Conservation (phyloP, 2,329 filamentous ascomycete genomes). For the Ceratocystiopsis sp. region DNA sequence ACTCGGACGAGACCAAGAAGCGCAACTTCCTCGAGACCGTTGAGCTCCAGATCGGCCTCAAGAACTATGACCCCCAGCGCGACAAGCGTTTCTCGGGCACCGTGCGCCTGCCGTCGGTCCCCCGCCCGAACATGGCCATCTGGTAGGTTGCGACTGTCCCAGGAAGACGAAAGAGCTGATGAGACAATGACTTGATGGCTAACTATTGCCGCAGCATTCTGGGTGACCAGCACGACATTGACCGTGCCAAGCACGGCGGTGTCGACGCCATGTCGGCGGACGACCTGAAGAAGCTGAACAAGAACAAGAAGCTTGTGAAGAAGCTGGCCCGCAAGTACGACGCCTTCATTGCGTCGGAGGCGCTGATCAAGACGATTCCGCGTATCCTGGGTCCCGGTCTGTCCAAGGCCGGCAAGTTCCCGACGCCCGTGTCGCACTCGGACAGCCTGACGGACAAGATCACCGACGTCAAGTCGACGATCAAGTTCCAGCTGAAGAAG, state of each 20-base stretch:
- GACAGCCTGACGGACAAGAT: slow-evolving; percentile 92
- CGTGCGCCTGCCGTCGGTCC: slow-evolving; percentile 83
- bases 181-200: background rate
- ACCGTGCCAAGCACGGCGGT: slow-evolving; percentile 98
- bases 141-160: slow-evolving; percentile 3
- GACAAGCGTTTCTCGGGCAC: slow-evolving; percentile 99
- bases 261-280: slow-evolving; percentile 97
- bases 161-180: no score
- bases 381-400: slow-evolving; percentile 98
- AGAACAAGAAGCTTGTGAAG: slow-evolving; percentile 99
- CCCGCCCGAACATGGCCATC: slow-evolving; percentile 42
- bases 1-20: slow-evolving; percentile 88
- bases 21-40: slow-evolving; percentile 65
- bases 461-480: slow-evolving; percentile 99
- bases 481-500: slow-evolving; percentile 99
- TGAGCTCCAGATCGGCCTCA: slow-evolving; percentile 53
- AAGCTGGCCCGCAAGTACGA: slow-evolving; percentile 99
- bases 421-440: slow-evolving; percentile 89
- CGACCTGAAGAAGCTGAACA: slow-evolving; percentile 99
- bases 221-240: slow-evolving; percentile 85
- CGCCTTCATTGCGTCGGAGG: slow-evolving; percentile 93
- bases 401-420: slow-evolving; percentile 99
- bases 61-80: slow-evolving; percentile 99
- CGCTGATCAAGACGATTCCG: slow-evolving; percentile 98
- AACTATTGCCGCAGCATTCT: slow-evolving; percentile 30